phyloP scores from a whole-genome alignment of 176 grass and related monocot genomes.

The Panicum miliaceum region DNA sequence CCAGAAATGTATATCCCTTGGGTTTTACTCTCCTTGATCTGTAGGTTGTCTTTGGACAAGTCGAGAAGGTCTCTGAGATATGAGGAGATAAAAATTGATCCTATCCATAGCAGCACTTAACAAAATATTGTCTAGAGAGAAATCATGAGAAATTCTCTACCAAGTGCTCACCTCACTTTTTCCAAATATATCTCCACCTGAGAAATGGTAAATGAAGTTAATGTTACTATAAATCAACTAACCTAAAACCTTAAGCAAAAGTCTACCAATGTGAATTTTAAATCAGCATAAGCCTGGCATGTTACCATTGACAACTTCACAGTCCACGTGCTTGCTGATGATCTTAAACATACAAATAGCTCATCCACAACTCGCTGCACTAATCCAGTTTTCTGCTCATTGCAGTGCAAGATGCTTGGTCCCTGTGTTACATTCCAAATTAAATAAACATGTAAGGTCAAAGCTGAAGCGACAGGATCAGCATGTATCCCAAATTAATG shows the following conservation, averaged over 20 bases:
- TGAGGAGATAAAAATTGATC: slow-evolving; percentile 19
- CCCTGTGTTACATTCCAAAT: slow-evolving; percentile 56
- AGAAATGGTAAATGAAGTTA: slow-evolving; percentile 37
- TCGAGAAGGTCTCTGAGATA: slow-evolving; percentile 89
- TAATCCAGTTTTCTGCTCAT: slow-evolving; percentile 69
- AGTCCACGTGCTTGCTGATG: slow-evolving; percentile 51
- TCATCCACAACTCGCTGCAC: slow-evolving; percentile 67
- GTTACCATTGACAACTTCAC: slow-evolving; percentile 85
- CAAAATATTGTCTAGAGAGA: slow-evolving; percentile 16
- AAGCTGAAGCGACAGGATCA: slow-evolving; percentile 6
- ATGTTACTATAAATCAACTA: background rate
- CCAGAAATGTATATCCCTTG: slow-evolving; percentile 90
- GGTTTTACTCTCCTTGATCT: slow-evolving; percentile 88
- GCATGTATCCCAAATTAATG: slow-evolving; percentile 35
- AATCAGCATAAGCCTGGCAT: slow-evolving; percentile 22
- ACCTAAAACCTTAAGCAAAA: background rate
- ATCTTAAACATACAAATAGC: slow-evolving; percentile 67
- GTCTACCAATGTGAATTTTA: background rate
- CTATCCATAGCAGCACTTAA: slow-evolving; percentile 2
- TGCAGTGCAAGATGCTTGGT: slow-evolving; percentile 75
- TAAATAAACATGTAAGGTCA: slow-evolving; percentile 17
- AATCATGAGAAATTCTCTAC: slow-evolving; percentile 17
- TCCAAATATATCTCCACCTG: slow-evolving; percentile 96
- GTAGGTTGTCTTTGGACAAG: slow-evolving; percentile 90
- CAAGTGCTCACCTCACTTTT: slow-evolving; percentile 73